Conservation (phyloP, 1,139 yeast species). For the Tardiomyces digboiensis region DNA sequence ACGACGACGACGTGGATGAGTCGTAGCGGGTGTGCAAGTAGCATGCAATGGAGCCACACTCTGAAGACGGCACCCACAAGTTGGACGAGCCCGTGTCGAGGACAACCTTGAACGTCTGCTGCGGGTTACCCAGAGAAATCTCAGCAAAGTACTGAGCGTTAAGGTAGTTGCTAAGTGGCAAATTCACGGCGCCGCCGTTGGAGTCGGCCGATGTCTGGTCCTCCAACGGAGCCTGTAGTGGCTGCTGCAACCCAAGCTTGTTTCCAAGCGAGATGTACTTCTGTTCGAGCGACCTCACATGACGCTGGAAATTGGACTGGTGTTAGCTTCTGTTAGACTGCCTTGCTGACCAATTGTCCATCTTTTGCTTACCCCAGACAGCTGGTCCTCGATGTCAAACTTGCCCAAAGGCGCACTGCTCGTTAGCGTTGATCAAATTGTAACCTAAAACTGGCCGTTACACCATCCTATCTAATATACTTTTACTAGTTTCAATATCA, state of each 20-base stretch:
- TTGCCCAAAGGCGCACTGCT: constrained; percentile 48
- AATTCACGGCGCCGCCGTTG: constrained; percentile 41
- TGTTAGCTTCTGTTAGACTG: not conserved
- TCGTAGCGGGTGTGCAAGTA: constrained; percentile 87
- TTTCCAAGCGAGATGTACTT: constrained; percentile 57
- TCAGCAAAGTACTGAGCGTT: constrained; percentile 95
- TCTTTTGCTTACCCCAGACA: constrained; percentile 36
- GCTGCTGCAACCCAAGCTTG: constrained; percentile 17
- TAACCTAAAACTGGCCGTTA: too few species aligned
- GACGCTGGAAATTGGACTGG: not conserved
- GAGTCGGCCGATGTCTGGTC: constrained; percentile 32
- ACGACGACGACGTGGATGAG: constrained; percentile 68
- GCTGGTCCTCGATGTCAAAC: constrained; percentile 51
- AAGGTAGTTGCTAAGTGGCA: constrained; percentile 84
- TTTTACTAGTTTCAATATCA: too few species aligned
- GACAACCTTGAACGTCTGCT: constrained; percentile 66
- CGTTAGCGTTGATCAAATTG: too few species aligned
- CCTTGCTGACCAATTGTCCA: not conserved
- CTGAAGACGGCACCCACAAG: constrained; percentile 89
- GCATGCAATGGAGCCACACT: constrained; percentile 91
- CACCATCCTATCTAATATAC: too few species aligned
- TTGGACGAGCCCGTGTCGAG: constrained; percentile 96
- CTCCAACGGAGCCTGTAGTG: constrained; percentile 8
- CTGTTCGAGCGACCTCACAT: constrained; percentile 41
- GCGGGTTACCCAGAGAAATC: constrained; percentile 84